Percentiles rank a stretch among this genome's conserved stretches.
phyloP scores from a whole-genome alignment of 176 grass and related monocot species.

The Avena atlantica region DNA sequence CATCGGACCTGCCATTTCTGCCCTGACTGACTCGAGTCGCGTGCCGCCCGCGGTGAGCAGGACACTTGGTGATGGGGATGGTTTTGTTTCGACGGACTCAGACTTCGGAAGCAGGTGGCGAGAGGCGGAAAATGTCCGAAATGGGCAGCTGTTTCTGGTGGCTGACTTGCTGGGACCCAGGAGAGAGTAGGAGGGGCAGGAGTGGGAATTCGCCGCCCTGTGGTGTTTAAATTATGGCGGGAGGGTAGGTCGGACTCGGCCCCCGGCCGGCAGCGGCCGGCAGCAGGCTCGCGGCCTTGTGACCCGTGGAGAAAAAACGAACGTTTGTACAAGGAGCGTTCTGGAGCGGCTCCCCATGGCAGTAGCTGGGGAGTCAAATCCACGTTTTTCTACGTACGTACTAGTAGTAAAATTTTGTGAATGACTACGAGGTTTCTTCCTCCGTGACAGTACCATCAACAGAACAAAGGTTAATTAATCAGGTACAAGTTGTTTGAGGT shows the following conservation, averaged over 20 bases:
- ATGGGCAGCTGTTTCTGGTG: background rate
- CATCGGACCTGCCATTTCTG: slow-evolving; percentile 43
- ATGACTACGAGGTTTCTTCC: background rate
- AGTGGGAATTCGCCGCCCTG: background rate
- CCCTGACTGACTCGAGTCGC: background rate
- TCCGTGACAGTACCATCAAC: background rate
- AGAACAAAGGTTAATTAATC: background rate
- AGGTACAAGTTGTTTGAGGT: background rate
- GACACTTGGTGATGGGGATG: background rate
- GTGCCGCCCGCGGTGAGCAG: background rate
- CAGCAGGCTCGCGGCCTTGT: background rate
- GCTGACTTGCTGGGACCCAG: background rate
- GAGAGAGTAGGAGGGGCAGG: background rate
- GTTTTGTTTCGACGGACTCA: slow-evolving; percentile 3
- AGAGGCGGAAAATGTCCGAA: slow-evolving; percentile 31
- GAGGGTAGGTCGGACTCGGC: slow-evolving; percentile 22
- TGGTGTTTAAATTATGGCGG: slow-evolving; percentile 54
- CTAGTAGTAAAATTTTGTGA: background rate
- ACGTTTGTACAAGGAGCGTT: background rate
- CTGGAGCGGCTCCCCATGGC: background rate
- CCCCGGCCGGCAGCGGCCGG: slow-evolving; percentile 48
- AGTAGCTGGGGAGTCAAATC: background rate
- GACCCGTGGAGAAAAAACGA: slow-evolving; percentile 43
- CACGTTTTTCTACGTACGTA: background rate
- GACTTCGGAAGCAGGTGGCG: background rate